Evolutionary conservation across 306 rosid species (phyloP).

Genomic region (Gastrolobium bilobum): DNA sequence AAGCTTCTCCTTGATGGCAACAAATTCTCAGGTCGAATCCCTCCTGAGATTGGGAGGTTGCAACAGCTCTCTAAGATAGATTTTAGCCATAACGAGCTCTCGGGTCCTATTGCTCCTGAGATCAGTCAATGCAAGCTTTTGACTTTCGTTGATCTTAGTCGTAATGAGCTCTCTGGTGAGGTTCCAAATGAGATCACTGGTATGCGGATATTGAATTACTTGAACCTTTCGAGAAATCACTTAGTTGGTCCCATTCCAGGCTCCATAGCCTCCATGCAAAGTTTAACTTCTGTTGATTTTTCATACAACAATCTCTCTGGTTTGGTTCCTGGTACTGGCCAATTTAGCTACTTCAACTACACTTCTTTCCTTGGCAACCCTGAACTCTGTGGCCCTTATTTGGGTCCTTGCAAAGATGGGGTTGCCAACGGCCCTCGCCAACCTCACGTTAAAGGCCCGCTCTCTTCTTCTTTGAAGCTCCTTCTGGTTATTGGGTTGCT

Average conservation of each 20-base stretch:
- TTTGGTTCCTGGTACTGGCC: constrained; percentile 94
- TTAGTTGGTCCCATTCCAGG: constrained; percentile 81
- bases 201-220: constrained; percentile 84
- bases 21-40: constrained; percentile 78
- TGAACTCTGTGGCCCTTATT: constrained; percentile 94
- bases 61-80: constrained; percentile 90
- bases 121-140: constrained; percentile 82
- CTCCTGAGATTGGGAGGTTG: constrained; percentile 79
- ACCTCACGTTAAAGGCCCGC: constrained; percentile 69
- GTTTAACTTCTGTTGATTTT: constrained; percentile 94
- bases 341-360: constrained; percentile 92
- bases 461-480: constrained; percentile 81
- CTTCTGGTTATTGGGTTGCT: constrained; percentile 79
- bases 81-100: constrained; percentile 79
- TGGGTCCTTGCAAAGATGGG: constrained; percentile 88
- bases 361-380: constrained; percentile 88
- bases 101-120: constrained; percentile 77
- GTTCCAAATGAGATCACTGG: constrained; percentile 80
- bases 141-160: constrained; percentile 87
- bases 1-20: constrained; percentile 91
- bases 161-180: constrained; percentile 79
- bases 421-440: constrained; percentile 64
- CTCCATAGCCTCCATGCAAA: constrained; percentile 85
- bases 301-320: constrained; percentile 94
- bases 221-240: constrained; percentile 88